Percentiles rank a stretch among this genome's conserved stretches.
Evolutionary conservation across 345 rosid species (phyloP).

Genomic region (Toxicodendron radicans): DNA sequence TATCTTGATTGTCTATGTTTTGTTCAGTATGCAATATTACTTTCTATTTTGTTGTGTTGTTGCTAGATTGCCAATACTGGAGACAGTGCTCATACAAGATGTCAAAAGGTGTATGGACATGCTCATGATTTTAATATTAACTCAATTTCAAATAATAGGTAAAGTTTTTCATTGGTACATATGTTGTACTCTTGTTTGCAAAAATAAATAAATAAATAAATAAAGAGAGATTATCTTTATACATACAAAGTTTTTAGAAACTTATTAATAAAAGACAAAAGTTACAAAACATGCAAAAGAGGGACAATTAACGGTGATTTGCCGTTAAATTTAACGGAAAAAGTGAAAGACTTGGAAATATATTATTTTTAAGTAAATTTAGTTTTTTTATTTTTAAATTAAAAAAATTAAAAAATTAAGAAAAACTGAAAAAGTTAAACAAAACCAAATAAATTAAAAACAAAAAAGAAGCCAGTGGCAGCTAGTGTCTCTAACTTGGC

Average conservation of each 20-base stretch:
- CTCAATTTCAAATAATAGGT: conserved; percentile 93
- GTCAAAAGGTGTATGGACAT: conserved; percentile 60
- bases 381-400: too few species aligned
- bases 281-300: background rate
- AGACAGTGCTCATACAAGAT: conserved; percentile 48
- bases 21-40: conserved; percentile 12
- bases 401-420: too few species aligned
- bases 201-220: background rate
- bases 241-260: too few species aligned
- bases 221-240: too few species aligned
- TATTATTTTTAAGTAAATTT: too few species aligned
- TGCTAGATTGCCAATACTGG: conserved; percentile 43
- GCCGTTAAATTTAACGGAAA: too few species aligned
- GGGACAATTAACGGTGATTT: background rate
- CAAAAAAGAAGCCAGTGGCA: too few species aligned
- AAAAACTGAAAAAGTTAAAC: too few species aligned
- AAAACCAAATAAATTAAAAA: too few species aligned
- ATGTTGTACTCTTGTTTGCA: background rate
- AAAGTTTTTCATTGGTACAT: conserved; percentile 22
- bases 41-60: conserved; percentile 26
- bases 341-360: too few species aligned
- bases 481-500: too few species aligned
- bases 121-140: conserved; percentile 86
- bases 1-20: background rate
- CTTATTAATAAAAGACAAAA: background rate